Percentiles rank a stretch among this genome's conserved stretches.
Conservation (phyloP, 805 yeast species). For the Yamadazyma tumulicola region DNA sequence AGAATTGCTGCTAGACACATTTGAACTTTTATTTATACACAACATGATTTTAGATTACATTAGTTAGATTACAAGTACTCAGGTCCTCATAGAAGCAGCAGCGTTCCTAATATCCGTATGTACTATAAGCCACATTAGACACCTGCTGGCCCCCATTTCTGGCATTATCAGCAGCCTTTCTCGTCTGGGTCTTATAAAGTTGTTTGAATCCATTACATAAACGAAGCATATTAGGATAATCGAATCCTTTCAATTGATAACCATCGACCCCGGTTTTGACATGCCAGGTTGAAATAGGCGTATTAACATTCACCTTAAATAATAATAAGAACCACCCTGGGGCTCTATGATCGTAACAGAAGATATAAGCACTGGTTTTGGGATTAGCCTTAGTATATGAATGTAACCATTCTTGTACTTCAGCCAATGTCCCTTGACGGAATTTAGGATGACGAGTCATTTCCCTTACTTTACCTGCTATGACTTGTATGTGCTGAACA, state of each 20-base stretch:
- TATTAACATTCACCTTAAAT: constrained; percentile 73
- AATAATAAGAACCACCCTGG: constrained; percentile 93
- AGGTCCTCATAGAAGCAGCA: too few species aligned
- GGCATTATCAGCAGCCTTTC: constrained; percentile 12
- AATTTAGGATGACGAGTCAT: constrained; percentile 87
- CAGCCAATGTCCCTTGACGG: constrained; percentile 72
- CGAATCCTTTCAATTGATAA: constrained; percentile 69
- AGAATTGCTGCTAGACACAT: constrained; percentile 24
- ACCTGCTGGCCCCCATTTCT: constrained; percentile 14
- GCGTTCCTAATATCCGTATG: constrained; percentile 3
- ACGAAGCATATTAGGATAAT: constrained; percentile 84
- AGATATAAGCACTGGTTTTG: constrained; percentile 83
- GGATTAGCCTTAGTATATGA: constrained; percentile 90
- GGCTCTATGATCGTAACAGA: constrained; percentile 81
- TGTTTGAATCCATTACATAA: constrained; percentile 95
- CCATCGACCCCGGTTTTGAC: constrained; percentile 90
- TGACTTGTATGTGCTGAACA: constrained; percentile 79
- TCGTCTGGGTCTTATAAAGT: constrained; percentile 28
- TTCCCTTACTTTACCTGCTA: constrained; percentile 78
- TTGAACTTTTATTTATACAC: constrained; percentile 1
- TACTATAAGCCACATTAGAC: constrained; percentile 12
- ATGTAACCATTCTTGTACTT: constrained; percentile 82
- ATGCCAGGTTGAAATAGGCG: constrained; percentile 78
- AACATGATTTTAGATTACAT: background rate
- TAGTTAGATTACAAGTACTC: background rate